Evolutionary conservation across 495 filamentous ascomycete species (phyloP).

Genomic region (Glonium stellatum): DNA sequence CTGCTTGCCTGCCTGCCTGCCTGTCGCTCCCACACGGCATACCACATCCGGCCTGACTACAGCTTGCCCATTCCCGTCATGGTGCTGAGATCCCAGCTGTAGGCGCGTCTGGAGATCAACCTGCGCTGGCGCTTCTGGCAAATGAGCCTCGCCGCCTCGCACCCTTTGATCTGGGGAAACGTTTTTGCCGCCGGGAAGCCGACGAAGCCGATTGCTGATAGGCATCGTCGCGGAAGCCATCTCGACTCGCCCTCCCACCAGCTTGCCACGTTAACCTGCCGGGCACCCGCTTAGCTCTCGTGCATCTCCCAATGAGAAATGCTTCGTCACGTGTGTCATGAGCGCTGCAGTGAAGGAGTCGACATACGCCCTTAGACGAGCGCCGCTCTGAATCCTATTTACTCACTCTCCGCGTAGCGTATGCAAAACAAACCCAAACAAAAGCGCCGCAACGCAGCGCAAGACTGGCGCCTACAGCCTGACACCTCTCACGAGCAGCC

Average conservation of each 20-base stretch:
- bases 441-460: not conserved
- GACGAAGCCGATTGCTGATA: not conserved
- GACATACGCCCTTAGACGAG: no score
- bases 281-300: not conserved
- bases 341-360: no score
- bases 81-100: not conserved
- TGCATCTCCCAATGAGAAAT: not conserved
- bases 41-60: not conserved
- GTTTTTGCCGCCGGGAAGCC: not conserved
- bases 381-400: no score
- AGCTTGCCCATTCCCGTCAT: not conserved
- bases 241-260: not conserved
- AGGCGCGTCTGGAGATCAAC: not conserved
- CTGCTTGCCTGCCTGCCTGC: no score
- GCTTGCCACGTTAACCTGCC: not conserved
- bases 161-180: not conserved
- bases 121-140: not conserved
- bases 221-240: not conserved
- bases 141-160: not conserved
- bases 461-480: constrained; percentile 43
- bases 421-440: not conserved
- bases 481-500: constrained; percentile 78
- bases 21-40: not conserved
- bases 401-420: no score
- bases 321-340: no score